These are phyloP conservation scores for Astraeus odoratus DNA, from an alignment of 768 basidiomycete species.

Conservation along the genomic window DNA sequence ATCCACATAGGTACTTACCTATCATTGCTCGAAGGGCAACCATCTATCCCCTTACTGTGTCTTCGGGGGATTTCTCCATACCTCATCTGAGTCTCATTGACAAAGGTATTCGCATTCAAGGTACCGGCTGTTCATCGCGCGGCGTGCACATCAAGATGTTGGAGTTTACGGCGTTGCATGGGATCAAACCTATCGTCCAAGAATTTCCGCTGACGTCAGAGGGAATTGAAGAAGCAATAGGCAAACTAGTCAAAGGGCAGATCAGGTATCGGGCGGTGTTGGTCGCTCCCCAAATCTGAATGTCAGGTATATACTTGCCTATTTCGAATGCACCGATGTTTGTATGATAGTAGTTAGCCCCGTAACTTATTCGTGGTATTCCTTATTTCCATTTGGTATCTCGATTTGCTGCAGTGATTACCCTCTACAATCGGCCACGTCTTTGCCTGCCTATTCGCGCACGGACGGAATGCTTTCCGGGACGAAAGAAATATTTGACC, in stretches of 20 bases:
- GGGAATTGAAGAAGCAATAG: slow-evolving; percentile 26
- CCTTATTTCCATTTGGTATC: no score
- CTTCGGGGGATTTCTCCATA: slow-evolving; percentile 14
- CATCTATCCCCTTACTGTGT: slow-evolving; percentile 23
- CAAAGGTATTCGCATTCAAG: slow-evolving; percentile 21
- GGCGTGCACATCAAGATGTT: slow-evolving; percentile 27
- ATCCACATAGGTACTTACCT: slow-evolving; percentile 15
- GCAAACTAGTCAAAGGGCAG: slow-evolving; percentile 17
- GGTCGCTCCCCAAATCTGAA: slow-evolving; percentile 3
- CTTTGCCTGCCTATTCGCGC: no score
- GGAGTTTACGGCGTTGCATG: slow-evolving; percentile 27
- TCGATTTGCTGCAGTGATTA: no score
- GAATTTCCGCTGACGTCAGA: slow-evolving; percentile 25
- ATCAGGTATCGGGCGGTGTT: slow-evolving; percentile 29
- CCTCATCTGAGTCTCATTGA: slow-evolving; percentile 14
- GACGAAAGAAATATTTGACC: no score
- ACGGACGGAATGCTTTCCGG: no score
- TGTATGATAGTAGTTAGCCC: not conserved
- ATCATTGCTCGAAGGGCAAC: slow-evolving; percentile 18
- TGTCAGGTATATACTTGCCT: not conserved
- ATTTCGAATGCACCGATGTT: not conserved
- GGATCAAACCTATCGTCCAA: slow-evolving; percentile 24
- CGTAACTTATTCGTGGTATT: no score
- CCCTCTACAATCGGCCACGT: no score
- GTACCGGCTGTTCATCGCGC: slow-evolving; percentile 17